These are phyloP conservation scores for Anisodus tanguticus DNA, from an alignment of 257 asterid genomes.

Conservation along the genomic window DNA sequence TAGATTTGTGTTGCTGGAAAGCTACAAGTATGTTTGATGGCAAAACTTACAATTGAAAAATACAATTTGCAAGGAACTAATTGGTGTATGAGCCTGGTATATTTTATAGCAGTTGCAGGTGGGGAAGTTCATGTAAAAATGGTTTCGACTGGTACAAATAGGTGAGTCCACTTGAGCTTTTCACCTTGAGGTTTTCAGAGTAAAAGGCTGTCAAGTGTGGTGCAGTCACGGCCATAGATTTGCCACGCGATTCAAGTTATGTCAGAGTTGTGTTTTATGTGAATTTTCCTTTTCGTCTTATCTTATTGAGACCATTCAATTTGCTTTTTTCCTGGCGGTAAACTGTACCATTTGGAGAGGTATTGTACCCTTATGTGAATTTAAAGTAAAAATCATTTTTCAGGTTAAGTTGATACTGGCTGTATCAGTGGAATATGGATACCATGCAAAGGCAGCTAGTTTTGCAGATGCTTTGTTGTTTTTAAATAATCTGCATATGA, in stretches of 20 bases:
- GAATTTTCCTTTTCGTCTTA: background rate
- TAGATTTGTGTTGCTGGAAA: slow-evolving; percentile 23
- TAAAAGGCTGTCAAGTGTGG: background rate
- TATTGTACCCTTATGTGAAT: slow-evolving; percentile 15
- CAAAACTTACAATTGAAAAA: background rate
- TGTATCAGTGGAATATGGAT: background rate
- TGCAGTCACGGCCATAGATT: background rate
- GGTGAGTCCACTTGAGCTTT: slow-evolving; percentile 11
- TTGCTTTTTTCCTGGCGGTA: background rate
- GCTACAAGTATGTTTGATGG: slow-evolving; percentile 16
- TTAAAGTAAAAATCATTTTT: slow-evolving; percentile 16
- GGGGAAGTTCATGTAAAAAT: background rate
- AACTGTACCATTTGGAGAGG: slow-evolving; percentile 23
- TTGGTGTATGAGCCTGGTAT: slow-evolving; percentile 13
- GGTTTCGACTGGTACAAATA: background rate
- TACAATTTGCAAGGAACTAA: slow-evolving; percentile 18
- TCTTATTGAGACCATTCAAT: background rate
- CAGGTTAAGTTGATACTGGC: slow-evolving; percentile 24
- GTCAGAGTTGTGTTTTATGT: slow-evolving; percentile 24
- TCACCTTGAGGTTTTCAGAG: background rate
- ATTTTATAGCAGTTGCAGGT: background rate
- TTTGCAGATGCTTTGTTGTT: background rate
- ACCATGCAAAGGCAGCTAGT: background rate
- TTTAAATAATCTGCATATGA: background rate
- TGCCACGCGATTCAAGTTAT: slow-evolving; percentile 14